Conservation (phyloP, 768 basidiomycete species). For the Boletellus sp. region DNA sequence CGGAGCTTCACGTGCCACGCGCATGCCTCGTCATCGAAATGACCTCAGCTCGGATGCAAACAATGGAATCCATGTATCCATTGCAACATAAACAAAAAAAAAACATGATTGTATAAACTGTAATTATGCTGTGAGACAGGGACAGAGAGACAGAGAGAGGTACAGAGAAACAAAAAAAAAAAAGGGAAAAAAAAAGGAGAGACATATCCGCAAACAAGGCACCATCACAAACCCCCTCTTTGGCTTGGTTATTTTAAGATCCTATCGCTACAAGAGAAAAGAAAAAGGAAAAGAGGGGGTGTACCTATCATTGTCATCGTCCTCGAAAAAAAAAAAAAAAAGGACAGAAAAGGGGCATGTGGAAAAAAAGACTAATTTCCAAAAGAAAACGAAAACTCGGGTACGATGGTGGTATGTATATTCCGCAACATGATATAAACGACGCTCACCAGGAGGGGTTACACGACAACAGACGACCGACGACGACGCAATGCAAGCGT, state of each 20-base stretch:
- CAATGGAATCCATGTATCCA: no score
- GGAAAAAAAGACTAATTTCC: conserved; percentile 2
- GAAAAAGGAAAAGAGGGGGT: neutral
- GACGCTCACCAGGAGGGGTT: conserved; percentile 10
- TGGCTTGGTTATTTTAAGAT: neutral
- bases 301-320: no score
- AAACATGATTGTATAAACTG: no score
- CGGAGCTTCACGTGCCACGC: no score
- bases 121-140: no score
- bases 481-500: neutral
- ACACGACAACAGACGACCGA: neutral
- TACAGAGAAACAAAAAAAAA: neutral
- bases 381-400: neutral
- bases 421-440: conserved; percentile 1
- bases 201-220: no score
- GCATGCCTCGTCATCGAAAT: no score
- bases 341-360: neutral
- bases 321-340: neutral
- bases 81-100: no score
- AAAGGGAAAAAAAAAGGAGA: neutral
- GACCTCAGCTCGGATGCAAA: no score
- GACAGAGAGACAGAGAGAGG: no score
- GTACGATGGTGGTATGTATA: neutral
- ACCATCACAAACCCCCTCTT: no score
- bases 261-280: conserved; percentile 17